These are phyloP conservation scores for Entomortierella lignicola DNA, from an alignment of 192 early-diverging fungal species.

Conservation along the genomic window DNA sequence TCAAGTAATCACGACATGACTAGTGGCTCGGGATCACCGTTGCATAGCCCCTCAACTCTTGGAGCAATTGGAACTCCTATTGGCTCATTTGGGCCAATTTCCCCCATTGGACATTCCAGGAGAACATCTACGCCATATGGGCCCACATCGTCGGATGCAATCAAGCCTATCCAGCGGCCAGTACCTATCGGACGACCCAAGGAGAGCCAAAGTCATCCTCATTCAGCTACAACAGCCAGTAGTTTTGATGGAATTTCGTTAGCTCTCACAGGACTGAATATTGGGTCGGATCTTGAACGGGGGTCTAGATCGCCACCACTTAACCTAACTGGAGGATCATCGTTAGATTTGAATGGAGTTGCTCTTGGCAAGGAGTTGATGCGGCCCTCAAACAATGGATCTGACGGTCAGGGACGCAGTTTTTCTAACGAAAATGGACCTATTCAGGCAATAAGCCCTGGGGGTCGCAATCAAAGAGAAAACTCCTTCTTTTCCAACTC, in stretches of 20 bases:
- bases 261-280: constrained; percentile 28
- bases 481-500: constrained; percentile 42
- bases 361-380: constrained; percentile 26
- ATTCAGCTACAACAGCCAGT: constrained; percentile 12
- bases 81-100: constrained; percentile 48
- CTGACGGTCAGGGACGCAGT: constrained; percentile 8
- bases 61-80: constrained; percentile 47
- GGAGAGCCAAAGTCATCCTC: constrained; percentile 8
- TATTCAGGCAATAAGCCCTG: constrained; percentile 16
- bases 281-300: constrained; percentile 37
- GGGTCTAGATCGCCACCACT: constrained; percentile 33
- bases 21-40: constrained; percentile 30
- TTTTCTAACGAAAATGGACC: constrained; percentile 10
- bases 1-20: constrained; percentile 29
- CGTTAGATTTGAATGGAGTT: constrained; percentile 26
- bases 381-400: background rate
- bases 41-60: constrained; percentile 39
- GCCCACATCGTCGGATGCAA: constrained; percentile 14
- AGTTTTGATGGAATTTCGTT: constrained; percentile 40
- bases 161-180: constrained; percentile 57
- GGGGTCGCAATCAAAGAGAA: constrained; percentile 12
- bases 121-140: constrained; percentile 57
- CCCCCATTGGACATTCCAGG: constrained; percentile 57
- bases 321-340: constrained; percentile 37
- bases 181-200: constrained; percentile 57